These are phyloP conservation scores for Casuarina equisetifolia DNA, from an alignment of 306 rosid species.

Conservation along the genomic window DNA sequence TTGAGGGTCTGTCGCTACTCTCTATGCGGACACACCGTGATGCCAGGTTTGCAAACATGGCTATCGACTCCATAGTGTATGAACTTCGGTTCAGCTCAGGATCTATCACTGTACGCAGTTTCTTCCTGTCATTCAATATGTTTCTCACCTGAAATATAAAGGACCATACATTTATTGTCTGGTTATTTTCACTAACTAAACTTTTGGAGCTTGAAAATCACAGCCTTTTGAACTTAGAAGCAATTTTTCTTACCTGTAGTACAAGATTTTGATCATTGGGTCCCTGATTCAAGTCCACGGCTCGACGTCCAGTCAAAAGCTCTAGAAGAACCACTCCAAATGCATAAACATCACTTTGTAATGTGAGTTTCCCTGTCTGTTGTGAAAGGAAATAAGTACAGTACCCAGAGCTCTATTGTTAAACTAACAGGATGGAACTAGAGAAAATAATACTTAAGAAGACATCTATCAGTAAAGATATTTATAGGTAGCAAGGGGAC, in stretches of 20 bases:
- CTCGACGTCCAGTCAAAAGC: slow-evolving; percentile 92
- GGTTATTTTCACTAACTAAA: neutral
- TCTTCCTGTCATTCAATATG: slow-evolving; percentile 77
- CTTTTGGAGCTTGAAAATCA: slow-evolving; percentile 9
- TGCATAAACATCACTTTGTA: slow-evolving; percentile 96
- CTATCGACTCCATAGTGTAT: slow-evolving; percentile 73
- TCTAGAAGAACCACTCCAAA: slow-evolving; percentile 98
- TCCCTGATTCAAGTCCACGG: slow-evolving; percentile 86
- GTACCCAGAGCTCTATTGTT: neutral
- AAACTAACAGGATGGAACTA: neutral
- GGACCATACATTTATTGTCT: slow-evolving; percentile 17
- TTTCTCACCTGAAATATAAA: slow-evolving; percentile 60
- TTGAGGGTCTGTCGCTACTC: slow-evolving; percentile 79
- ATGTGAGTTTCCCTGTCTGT: slow-evolving; percentile 94
- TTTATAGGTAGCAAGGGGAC: neutral
- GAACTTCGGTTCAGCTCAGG: slow-evolving; percentile 75
- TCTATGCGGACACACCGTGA: slow-evolving; percentile 83
- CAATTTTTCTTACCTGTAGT: slow-evolving; percentile 55
- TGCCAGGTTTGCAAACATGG: slow-evolving; percentile 89
- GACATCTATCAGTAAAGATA: neutral
- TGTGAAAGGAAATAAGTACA: slow-evolving; percentile 22
- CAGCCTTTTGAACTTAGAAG: slow-evolving; percentile 4
- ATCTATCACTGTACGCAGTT: slow-evolving; percentile 80
- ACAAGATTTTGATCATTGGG: slow-evolving; percentile 94
- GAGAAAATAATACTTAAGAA: neutral